These are phyloP conservation scores for Eucommia ulmoides DNA, from an alignment of 257 asterid genomes.

Conservation along the genomic window DNA sequence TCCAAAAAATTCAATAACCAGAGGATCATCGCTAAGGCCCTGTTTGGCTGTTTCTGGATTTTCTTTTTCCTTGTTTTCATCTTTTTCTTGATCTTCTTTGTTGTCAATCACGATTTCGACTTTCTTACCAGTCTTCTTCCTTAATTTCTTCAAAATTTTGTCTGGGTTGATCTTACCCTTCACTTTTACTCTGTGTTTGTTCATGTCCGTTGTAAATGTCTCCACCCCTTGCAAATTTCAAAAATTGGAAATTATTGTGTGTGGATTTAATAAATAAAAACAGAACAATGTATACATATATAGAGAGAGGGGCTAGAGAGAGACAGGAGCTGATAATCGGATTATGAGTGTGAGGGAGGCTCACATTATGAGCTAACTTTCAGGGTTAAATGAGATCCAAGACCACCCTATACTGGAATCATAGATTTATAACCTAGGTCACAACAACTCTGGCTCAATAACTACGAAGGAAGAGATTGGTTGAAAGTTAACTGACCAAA, in stretches of 20 bases:
- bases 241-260: not conserved
- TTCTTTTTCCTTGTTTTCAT: constrained; percentile 6
- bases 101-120: constrained; percentile 28
- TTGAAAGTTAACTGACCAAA: no score
- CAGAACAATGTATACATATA: not conserved
- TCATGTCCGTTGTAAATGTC: constrained; percentile 51
- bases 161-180: constrained; percentile 42
- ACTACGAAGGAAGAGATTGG: no score
- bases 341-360: no score
- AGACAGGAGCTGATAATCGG: no score
- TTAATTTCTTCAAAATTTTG: constrained; percentile 49
- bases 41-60: constrained; percentile 1
- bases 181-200: constrained; percentile 37
- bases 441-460: no score
- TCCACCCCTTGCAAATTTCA: constrained; percentile 43
- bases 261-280: no score
- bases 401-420: no score
- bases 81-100: constrained; percentile 16
- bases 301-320: no score
- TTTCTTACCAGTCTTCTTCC: constrained; percentile 56
- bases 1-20: constrained; percentile 27
- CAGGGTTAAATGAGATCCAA: no score
- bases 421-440: no score
- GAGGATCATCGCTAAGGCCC: constrained; percentile 8
- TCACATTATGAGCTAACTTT: no score